These are phyloP conservation scores for Dalbergia oliveri DNA, from an alignment of 306 rosid genomes.

Conservation along the genomic window DNA sequence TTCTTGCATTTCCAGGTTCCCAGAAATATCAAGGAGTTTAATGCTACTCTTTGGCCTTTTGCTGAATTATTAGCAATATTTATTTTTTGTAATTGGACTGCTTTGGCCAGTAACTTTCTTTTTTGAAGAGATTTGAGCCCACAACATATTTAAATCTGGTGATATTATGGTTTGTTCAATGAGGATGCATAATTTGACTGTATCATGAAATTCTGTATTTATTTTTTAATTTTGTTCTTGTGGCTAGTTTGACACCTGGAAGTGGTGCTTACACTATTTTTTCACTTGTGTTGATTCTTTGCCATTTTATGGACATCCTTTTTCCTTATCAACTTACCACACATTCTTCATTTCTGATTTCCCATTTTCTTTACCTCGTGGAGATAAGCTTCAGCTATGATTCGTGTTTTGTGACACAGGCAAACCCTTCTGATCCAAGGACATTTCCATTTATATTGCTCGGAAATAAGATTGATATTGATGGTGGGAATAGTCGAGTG, in stretches of 20 bases:
- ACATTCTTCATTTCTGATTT: constrained; percentile 9
- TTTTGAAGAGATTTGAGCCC: constrained; percentile 25
- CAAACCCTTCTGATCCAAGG: constrained; percentile 78
- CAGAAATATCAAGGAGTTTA: not conserved
- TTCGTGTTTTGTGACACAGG: constrained; percentile 55
- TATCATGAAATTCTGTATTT: not conserved
- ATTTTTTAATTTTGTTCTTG: constrained; percentile 7
- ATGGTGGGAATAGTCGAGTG: constrained; percentile 98
- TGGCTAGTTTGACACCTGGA: constrained; percentile 25
- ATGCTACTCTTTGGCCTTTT: constrained; percentile 25
- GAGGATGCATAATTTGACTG: constrained; percentile 13
- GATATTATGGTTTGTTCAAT: not conserved
- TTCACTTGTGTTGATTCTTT: constrained; percentile 23
- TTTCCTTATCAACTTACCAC: not conserved
- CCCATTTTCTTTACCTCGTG: constrained; percentile 7
- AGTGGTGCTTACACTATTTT: not conserved
- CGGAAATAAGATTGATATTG: constrained; percentile 95
- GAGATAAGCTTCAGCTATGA: constrained; percentile 11
- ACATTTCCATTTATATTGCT: constrained; percentile 86
- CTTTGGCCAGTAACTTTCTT: constrained; percentile 12
- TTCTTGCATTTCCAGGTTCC: not conserved
- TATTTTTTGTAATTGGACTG: constrained; percentile 16
- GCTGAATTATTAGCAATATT: not conserved
- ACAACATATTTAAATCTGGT: constrained; percentile 21
- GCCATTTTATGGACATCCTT: not conserved